These are phyloP conservation scores for Crithidia brevicula DNA, from an alignment of 208 protist species.

Conservation along the genomic window DNA sequence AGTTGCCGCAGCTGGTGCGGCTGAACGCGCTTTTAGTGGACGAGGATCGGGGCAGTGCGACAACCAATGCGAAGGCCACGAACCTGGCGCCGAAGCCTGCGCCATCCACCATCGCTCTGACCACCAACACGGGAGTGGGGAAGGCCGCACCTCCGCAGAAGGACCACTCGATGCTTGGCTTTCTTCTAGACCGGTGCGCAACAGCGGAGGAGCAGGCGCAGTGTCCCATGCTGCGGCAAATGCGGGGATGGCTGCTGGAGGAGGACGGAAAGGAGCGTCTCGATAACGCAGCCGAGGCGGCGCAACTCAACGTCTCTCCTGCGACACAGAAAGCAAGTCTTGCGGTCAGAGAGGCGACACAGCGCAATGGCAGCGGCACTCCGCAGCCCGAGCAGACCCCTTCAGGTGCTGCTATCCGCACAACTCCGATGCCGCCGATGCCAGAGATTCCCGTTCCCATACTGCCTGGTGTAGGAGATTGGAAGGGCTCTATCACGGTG, in stretches of 20 bases:
- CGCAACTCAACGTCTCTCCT: not conserved
- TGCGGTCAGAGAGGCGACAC: not conserved
- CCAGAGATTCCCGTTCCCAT: slow-evolving; percentile 42
- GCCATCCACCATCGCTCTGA: no score
- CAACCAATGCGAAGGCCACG: no score
- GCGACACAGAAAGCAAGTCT: not conserved
- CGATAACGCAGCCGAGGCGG: not conserved
- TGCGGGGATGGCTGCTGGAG: slow-evolving; percentile 14
- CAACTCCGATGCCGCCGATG: not conserved
- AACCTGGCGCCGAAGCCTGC: no score
- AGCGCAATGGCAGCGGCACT: no score
- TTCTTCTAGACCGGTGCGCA: slow-evolving; percentile 21
- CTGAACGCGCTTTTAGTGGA: slow-evolving; percentile 20
- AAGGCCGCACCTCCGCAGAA: no score
- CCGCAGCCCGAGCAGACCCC: no score
- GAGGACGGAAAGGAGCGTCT: not conserved
- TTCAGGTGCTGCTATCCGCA: no score
- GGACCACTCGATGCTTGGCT: slow-evolving; percentile 15
- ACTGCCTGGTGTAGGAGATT: slow-evolving; percentile 30
- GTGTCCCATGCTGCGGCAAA: slow-evolving; percentile 22
- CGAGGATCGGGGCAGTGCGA: no score
- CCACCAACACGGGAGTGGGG: no score
- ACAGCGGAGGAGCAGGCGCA: slow-evolving; percentile 14
- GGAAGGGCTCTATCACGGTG: slow-evolving; percentile 29
- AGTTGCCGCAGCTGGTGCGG: slow-evolving; percentile 24